Evolutionary conservation across 2,329 filamentous ascomycete species (phyloP).

Genomic region (Triangularia verruculosa): DNA sequence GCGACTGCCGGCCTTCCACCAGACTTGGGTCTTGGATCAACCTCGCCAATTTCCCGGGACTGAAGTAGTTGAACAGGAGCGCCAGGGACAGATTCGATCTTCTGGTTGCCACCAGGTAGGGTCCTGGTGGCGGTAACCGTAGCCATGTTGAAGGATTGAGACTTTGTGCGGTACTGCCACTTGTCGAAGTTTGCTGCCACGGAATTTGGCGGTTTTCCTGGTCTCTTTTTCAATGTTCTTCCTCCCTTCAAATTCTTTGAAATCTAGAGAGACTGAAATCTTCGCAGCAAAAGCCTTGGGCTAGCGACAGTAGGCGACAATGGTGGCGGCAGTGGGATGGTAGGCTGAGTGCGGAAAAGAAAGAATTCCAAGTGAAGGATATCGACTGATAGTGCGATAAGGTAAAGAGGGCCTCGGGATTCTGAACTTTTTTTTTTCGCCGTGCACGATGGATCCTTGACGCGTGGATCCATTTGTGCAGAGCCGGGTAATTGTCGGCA

Average conservation of each 20-base stretch:
- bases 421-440: slow-evolving; percentile 15
- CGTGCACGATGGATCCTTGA: neutral
- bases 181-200: neutral
- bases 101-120: slow-evolving; percentile 16
- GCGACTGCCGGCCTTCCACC: slow-evolving; percentile 45
- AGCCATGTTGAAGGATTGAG: slow-evolving; percentile 20
- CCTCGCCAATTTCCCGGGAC: slow-evolving; percentile 60
- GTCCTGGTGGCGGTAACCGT: slow-evolving; percentile 22
- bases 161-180: neutral
- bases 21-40: slow-evolving; percentile 39
- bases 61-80: slow-evolving; percentile 43
- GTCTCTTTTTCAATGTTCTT: neutral
- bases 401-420: neutral
- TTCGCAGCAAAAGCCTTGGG: neutral
- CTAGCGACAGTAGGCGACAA: neutral
- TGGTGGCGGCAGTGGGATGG: neutral
- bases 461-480: slow-evolving; percentile 14
- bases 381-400: slow-evolving; percentile 19
- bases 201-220: neutral
- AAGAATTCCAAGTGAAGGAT: slow-evolving; percentile 5
- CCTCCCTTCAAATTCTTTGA: neutral
- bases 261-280: neutral
- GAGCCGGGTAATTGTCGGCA: slow-evolving; percentile 18
- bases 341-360: neutral
- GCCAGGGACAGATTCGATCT: neutral